Evolutionary conservation across 2,329 filamentous ascomycete species (phyloP), one percentile per base, ranked within the genome.

Genomic region (Verticillium longisporum): DNA sequence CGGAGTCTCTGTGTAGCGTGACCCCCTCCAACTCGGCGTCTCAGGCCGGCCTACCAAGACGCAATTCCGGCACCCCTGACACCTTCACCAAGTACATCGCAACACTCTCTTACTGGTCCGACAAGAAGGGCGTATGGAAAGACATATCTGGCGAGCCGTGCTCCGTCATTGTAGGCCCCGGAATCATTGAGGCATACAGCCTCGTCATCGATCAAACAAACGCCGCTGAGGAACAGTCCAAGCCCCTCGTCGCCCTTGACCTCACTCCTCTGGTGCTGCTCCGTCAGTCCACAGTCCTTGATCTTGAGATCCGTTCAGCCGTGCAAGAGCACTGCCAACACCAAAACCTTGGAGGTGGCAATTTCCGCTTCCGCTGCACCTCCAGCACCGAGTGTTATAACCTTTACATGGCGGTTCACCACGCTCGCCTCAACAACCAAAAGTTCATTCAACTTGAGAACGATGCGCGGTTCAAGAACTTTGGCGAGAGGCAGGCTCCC

Each of bases 281-380:
- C 63, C 87, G 94, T 64, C 89, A 94, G 69, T 95, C 93, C 68
- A 99, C 92, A 26, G 91, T 90, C 3, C 85, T 99, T 36, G 95
- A 99, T 72, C 91, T 99, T 60, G 95, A 96, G 66, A 91, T 99
- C 65, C 89, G 92, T 57, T 97, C 94, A 6, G 91, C 91, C 1
- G 89, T 93, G 32, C 89, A 90, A 54, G 74, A 81, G 26, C 81
- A 90, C 64, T 92, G 90, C 5, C 85, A 86, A 67, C 83, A 97
- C 61, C 83, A 81, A 62, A 83, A 77, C 77, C 83, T 88, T 58
- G 88, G 87, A 14, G 82, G 82, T 36, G 81, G 78, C 68, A 95
- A 96, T 71, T 91, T 97, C 77, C 94, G 96, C 80, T 95, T 98
- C 83, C 89, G 95, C 53, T 91, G 91, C 56, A 81, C 88, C 53